Evolutionary conservation across 192 early-diverging fungal genomes (phyloP), one percentile per base, ranked within the genome.

Genomic region (Cetraspora pellucida): DNA sequence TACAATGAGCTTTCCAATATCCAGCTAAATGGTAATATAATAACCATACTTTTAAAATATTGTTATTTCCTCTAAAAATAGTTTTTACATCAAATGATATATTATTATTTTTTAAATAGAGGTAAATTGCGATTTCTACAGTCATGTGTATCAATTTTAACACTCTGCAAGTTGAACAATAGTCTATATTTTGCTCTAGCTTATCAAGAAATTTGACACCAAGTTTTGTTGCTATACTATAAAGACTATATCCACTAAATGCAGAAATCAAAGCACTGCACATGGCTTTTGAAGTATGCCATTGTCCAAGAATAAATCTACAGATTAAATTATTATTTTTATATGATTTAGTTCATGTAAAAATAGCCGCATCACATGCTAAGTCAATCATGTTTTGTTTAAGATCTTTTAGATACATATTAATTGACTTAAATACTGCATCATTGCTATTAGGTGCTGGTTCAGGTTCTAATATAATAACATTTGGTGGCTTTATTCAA

Each of bases 191-290:
- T 16, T 1, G n/a, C 27, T 72, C 50, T 45, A 72, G 25, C 30
- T 57, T 72, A 14, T 72, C 70, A 14, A 71, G 47, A 71, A 71
- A 71, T 71, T 23, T 8, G 4, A 72, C 50, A 21, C 70, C 70
- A 16, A 72, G 30, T 31, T 10, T 55, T 3, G 25, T 27, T 23
- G 69, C 70, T 19, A 72, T 6, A 1, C 54, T 55, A 57, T 25
- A 72, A 37, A 71, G 50, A 1, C 54, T 52, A 57, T 72, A 72
- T 55, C 54, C 31, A 46, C 50, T 55, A 17, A 58, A 72, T n/a
- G 19, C 10, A 17, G 31, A 17, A 19, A 72, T 11, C 7, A 72
- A 30, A 30, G n/a, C 52, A 28, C 14, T 37, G 9, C 30, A 72
- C 50, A 72, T 72, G 43, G 25, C 31, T 14, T 72, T 72, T 3